Conservation (phyloP, 2,329 filamentous ascomycete species). For the Epichloe elymi region DNA sequence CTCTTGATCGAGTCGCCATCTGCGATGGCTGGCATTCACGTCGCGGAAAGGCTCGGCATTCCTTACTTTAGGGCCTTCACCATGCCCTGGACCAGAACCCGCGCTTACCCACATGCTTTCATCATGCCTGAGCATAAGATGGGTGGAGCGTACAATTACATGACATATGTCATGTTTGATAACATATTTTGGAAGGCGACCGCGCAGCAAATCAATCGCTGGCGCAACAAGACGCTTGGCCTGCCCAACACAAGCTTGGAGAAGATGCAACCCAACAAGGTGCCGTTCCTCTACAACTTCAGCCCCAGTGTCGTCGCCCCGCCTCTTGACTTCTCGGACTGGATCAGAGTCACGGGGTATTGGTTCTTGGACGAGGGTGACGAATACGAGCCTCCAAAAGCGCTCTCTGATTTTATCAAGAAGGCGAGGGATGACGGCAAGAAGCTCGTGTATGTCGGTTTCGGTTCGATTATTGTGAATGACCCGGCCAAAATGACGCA, state of each 20-base stretch:
- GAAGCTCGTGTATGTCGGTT: constrained; percentile 93
- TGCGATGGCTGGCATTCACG: constrained; percentile 95
- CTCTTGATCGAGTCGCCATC: constrained; percentile 90
- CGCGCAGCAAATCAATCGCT: constrained; percentile 79
- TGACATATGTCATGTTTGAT: constrained; percentile 94
- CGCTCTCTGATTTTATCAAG: constrained; percentile 70
- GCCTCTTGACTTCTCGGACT: constrained; percentile 90
- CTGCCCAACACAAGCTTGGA: constrained; percentile 72
- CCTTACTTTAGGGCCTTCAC: constrained; percentile 97
- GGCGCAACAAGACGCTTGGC: constrained; percentile 70
- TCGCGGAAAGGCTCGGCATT: constrained; percentile 82
- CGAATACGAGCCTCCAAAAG: constrained; percentile 59
- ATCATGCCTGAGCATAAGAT: constrained; percentile 86
- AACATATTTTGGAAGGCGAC: constrained; percentile 94
- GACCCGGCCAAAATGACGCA: constrained; percentile 80
- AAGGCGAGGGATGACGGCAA: constrained; percentile 69
- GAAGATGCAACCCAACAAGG: constrained; percentile 90
- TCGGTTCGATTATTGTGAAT: constrained; percentile 88
- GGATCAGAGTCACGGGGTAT: constrained; percentile 94
- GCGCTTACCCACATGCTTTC: constrained; percentile 94
- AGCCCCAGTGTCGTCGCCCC: constrained; percentile 87
- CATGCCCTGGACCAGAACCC: constrained; percentile 96
- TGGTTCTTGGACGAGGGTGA: constrained; percentile 83
- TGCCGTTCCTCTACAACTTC: constrained; percentile 98
- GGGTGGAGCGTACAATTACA: constrained; percentile 89